These are phyloP conservation scores for Acer campestre DNA, from an alignment of 345 rosid species.

Conservation along the genomic window DNA sequence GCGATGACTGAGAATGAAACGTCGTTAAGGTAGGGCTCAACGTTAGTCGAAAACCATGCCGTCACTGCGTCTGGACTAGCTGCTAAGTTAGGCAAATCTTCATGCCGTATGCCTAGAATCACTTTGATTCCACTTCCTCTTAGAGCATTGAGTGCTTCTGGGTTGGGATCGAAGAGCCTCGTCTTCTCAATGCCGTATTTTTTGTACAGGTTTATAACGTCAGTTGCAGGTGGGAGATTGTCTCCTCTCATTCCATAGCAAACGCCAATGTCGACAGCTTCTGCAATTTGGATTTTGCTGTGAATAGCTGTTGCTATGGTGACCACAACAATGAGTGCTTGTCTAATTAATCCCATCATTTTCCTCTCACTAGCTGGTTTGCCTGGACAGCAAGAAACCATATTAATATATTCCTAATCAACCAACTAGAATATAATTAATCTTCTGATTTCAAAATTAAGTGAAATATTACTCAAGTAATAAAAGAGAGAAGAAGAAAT, in stretches of 20 bases:
- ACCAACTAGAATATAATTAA: too few relatives aligned
- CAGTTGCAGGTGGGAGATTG: constrained; percentile 19
- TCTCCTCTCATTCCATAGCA: constrained; percentile 15
- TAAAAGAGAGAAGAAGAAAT: too few relatives aligned
- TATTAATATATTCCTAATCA: too few relatives aligned
- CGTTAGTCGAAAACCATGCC: constrained; percentile 10
- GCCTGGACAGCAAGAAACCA: too few relatives aligned
- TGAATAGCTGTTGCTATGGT: neutral
- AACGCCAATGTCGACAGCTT: constrained; percentile 16
- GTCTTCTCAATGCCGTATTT: neutral
- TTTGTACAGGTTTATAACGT: constrained; percentile 18
- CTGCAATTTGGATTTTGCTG: neutral
- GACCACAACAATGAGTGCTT: neutral
- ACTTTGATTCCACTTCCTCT: constrained; percentile 7
- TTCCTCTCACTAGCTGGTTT: too few relatives aligned
- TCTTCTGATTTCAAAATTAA: too few relatives aligned
- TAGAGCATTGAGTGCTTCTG: constrained; percentile 11
- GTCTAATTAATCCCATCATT: neutral
- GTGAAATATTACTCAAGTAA: too few relatives aligned
- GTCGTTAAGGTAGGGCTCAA: constrained; percentile 12
- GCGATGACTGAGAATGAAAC: neutral
- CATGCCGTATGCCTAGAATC: constrained; percentile 1
- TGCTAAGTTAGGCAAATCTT: constrained; percentile 20
- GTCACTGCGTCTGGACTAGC: constrained; percentile 8
- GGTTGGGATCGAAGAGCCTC: constrained; percentile 25